A percentile compares a stretch with the other conserved stretches of the same genome.
Evolutionary conservation across 2,329 filamentous ascomycete genomes (phyloP).

Genomic region (Ascochyta pisi): DNA sequence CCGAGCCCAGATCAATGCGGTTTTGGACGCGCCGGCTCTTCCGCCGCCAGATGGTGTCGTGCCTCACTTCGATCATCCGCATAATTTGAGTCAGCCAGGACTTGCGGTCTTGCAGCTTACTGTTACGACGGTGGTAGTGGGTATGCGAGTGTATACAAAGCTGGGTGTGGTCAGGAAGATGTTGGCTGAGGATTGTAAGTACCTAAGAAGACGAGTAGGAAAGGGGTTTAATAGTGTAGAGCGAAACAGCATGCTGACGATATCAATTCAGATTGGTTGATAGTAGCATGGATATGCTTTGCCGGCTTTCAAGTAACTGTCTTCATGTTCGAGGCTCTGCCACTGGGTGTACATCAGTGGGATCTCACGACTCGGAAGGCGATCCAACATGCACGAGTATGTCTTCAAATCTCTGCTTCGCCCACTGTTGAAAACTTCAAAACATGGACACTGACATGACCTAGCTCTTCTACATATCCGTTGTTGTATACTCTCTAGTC

Average conservation of each 20-base stretch:
- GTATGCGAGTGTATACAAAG: constrained; percentile 18
- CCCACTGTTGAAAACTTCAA: no score
- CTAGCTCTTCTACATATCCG: constrained; percentile 21
- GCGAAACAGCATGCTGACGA: neutral
- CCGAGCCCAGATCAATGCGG: neutral
- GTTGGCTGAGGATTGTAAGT: constrained; percentile 22
- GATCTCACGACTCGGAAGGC: constrained; percentile 16
- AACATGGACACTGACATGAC: neutral
- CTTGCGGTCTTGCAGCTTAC: constrained; percentile 15
- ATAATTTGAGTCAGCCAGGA: constrained; percentile 7
- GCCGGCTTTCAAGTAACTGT: constrained; percentile 12
- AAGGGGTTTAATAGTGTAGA: neutral
- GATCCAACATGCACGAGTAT: constrained; percentile 15
- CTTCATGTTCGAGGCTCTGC: constrained; percentile 17
- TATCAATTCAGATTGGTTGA: constrained; percentile 12
- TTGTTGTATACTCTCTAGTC: constrained; percentile 19
- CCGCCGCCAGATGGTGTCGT: constrained; percentile 15
- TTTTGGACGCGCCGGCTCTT: constrained; percentile 16
- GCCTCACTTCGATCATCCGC: constrained; percentile 18
- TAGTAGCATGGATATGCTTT: constrained; percentile 19
- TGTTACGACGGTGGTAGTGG: constrained; percentile 15
- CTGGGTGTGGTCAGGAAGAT: constrained; percentile 13
- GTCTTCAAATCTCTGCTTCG: neutral
- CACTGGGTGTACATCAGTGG: constrained; percentile 21
- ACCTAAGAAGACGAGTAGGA: neutral